These are phyloP conservation scores for Vicia villosa DNA, from an alignment of 306 rosid species.

Conservation along the genomic window DNA sequence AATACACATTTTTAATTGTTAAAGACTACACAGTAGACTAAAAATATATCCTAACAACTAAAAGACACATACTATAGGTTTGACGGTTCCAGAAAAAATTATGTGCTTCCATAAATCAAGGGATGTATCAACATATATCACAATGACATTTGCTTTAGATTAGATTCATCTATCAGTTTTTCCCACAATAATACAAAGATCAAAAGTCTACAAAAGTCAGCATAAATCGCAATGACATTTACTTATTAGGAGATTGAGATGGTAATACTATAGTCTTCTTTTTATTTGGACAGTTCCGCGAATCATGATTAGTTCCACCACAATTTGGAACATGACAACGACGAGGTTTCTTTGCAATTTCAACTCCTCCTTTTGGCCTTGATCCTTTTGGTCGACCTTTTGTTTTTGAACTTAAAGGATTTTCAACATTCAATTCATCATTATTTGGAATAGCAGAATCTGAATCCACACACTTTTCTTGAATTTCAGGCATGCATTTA, in stretches of 20 bases:
- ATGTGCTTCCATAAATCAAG: too few species aligned
- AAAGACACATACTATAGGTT: too few species aligned
- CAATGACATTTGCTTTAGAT: too few species aligned
- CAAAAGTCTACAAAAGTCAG: too few species aligned
- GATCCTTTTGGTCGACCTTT: constrained; percentile 1
- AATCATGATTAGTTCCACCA: neutral
- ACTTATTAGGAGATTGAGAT: neutral
- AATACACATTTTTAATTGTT: too few species aligned
- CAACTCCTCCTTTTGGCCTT: neutral
- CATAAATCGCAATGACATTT: neutral
- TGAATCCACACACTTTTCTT: neutral
- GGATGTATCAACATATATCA: too few species aligned
- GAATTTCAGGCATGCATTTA: too few species aligned
- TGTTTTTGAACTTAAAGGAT: neutral
- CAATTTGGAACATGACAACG: neutral
- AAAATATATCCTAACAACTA: too few species aligned
- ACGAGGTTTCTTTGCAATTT: neutral
- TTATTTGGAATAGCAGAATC: neutral
- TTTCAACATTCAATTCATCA: neutral
- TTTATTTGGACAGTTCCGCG: neutral
- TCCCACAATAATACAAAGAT: too few species aligned
- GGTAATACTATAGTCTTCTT: neutral
- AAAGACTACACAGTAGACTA: too few species aligned
- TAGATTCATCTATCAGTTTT: too few species aligned
- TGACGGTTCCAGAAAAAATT: too few species aligned